Conservation (phyloP, 2,329 filamentous ascomycete genomes). For the Neodidymelliopsis sp. region DNA sequence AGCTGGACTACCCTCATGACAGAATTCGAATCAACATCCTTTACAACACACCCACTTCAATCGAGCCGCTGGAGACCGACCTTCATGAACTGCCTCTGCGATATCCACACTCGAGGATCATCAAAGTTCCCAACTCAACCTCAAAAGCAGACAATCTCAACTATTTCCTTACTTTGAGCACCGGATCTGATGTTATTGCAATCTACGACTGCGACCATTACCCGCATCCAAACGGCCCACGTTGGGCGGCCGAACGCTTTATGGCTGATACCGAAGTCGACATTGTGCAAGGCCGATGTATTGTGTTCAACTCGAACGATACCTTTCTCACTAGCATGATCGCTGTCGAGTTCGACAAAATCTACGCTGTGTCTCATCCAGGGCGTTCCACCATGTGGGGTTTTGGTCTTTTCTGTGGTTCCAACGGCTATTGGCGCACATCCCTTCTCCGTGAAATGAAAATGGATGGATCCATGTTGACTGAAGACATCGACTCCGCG, state of each 20-base stretch:
- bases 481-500: conserved; percentile 60
- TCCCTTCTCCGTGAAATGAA: conserved; percentile 54
- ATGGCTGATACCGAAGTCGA: conserved; percentile 52
- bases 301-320: conserved; percentile 57
- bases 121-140: conserved; percentile 58
- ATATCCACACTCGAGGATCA: conserved; percentile 53
- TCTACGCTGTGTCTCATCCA: conserved; percentile 60
- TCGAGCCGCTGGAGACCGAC: conserved; percentile 56
- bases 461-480: conserved; percentile 60
- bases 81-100: conserved; percentile 48
- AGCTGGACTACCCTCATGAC: conserved; percentile 56
- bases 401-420: conserved; percentile 59
- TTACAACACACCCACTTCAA: conserved; percentile 58
- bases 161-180: conserved; percentile 56
- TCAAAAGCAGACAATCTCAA: conserved; percentile 62
- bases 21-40: conserved; percentile 58
- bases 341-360: conserved; percentile 60
- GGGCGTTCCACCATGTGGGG: conserved; percentile 57
- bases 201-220: conserved; percentile 62
- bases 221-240: conserved; percentile 57
- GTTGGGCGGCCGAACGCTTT: conserved; percentile 59
- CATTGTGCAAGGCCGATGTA: conserved; percentile 59
- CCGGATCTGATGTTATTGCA: conserved; percentile 55
- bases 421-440: conserved; percentile 59
- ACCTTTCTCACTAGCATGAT: conserved; percentile 57